Evolutionary conservation across 2,329 filamentous ascomycete genomes (phyloP).

Genomic region (Albifimbria verrucaria): DNA sequence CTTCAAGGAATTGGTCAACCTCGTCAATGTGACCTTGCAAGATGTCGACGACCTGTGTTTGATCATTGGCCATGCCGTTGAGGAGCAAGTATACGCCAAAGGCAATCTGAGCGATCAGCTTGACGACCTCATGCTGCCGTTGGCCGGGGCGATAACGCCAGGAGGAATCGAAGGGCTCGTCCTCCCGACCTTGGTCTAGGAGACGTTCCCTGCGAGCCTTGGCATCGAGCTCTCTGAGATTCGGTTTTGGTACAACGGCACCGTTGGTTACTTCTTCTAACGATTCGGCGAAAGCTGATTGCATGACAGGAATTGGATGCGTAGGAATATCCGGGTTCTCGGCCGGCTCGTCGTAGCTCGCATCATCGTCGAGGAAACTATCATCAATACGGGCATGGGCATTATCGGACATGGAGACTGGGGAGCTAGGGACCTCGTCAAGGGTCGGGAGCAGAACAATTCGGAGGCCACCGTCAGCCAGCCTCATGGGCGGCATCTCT

Average conservation of each 20-base stretch:
- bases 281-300: slow-evolving; percentile 79
- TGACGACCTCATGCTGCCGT: slow-evolving; percentile 81
- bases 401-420: not conserved
- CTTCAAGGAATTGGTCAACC: slow-evolving; percentile 85
- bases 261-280: slow-evolving; percentile 66
- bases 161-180: slow-evolving; percentile 66
- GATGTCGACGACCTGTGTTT: slow-evolving; percentile 82
- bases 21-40: slow-evolving; percentile 91
- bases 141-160: slow-evolving; percentile 77
- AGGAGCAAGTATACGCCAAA: slow-evolving; percentile 90
- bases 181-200: slow-evolving; percentile 64
- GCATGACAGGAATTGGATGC: slow-evolving; percentile 75
- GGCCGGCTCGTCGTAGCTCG: slow-evolving; percentile 8
- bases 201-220: slow-evolving; percentile 63
- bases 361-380: slow-evolving; percentile 2
- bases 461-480: not conserved
- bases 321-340: slow-evolving; percentile 22
- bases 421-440: not conserved
- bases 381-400: not conserved
- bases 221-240: slow-evolving; percentile 52
- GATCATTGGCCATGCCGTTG: slow-evolving; percentile 82
- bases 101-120: slow-evolving; percentile 86
- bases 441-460: slow-evolving; percentile 1
- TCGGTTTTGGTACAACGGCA: slow-evolving; percentile 43
- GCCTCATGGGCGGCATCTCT: not conserved